A percentile compares a stretch with the other conserved stretches of the same genome.
phyloP scores from a whole-genome alignment of 352 stramenopile genomes.

The Blastocystis sp. region DNA sequence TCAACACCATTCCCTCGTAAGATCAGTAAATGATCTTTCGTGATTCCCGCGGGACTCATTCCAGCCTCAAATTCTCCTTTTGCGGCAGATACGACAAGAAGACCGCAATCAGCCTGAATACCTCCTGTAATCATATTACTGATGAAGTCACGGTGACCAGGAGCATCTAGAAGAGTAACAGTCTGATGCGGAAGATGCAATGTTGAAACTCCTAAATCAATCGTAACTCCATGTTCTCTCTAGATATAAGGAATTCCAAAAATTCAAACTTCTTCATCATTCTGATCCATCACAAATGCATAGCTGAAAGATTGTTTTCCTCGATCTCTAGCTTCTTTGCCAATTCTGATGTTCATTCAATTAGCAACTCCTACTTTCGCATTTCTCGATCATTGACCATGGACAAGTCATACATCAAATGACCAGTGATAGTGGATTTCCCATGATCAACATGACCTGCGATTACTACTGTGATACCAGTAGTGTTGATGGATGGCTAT shows the following conservation, averaged over 20 bases:
- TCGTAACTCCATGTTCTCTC: constrained; percentile 88
- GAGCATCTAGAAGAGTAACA: constrained; percentile 84
- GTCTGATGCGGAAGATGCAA: constrained; percentile 69
- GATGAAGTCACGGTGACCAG: constrained; percentile 91
- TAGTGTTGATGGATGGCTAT: not conserved
- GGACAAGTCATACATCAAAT: constrained; percentile 76
- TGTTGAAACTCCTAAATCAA: constrained; percentile 87
- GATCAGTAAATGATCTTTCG: constrained; percentile 90
- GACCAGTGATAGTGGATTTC: constrained; percentile 91
- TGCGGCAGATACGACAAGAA: constrained; percentile 86
- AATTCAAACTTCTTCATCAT: constrained; percentile 68
- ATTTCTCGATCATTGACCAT: constrained; percentile 74
- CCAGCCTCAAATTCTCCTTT: constrained; percentile 88
- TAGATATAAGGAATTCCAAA: constrained; percentile 68
- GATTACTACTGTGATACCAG: constrained; percentile 82
- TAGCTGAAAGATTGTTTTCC: constrained; percentile 89
- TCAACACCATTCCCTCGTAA: constrained; percentile 83
- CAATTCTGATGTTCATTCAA: not conserved
- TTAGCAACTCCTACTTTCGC: constrained; percentile 79
- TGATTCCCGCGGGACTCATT: constrained; percentile 86
- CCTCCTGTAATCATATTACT: constrained; percentile 91
- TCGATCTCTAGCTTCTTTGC: constrained; percentile 73
- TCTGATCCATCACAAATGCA: constrained; percentile 85
- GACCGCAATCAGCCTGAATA: constrained; percentile 78
- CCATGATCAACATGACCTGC: constrained; percentile 91